Percentiles rank a stretch among this genome's conserved stretches.
phyloP scores from a whole-genome alignment of 306 rosid genomes.

The Prunus kanzakura region DNA sequence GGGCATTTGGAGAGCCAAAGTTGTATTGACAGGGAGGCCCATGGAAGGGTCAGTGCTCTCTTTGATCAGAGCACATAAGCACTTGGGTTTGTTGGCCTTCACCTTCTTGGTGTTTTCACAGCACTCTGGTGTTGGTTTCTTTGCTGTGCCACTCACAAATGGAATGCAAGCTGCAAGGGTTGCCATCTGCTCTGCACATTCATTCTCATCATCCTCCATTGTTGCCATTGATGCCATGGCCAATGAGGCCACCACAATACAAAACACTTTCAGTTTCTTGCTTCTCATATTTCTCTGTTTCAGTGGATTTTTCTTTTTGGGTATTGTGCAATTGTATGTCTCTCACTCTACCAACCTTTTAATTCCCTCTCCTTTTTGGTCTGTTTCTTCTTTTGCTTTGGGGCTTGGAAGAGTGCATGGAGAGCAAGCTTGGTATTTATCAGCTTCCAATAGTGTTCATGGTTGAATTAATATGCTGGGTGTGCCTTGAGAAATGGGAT shows the following conservation, averaged over 20 bases:
- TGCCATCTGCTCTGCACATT: constrained; percentile 19
- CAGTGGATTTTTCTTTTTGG: not conserved
- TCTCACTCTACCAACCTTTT: too few relatives aligned
- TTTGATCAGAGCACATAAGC: constrained; percentile 31
- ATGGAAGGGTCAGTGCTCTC: constrained; percentile 25
- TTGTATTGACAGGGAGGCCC: constrained; percentile 28
- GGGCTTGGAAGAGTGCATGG: not conserved
- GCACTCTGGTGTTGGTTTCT: constrained; percentile 21
- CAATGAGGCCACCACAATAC: constrained; percentile 13
- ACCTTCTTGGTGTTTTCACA: constrained; percentile 21
- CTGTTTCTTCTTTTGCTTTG: not conserved
- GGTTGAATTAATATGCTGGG: not conserved
- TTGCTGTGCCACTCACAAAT: constrained; percentile 21
- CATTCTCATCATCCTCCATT: constrained; percentile 19
- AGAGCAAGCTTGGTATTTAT: constrained; percentile 4
- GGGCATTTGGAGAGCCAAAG: constrained; percentile 28
- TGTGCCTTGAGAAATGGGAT: constrained; percentile 25
- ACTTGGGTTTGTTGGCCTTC: constrained; percentile 22
- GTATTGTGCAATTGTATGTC: not conserved
- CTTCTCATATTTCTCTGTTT: constrained; percentile 6
- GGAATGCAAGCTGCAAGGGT: constrained; percentile 22
- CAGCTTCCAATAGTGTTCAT: not conserved
- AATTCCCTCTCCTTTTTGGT: too few relatives aligned
- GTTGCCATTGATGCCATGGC: constrained; percentile 12
- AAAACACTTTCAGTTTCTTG: not conserved